These are phyloP conservation scores for Cytospora schulzeri DNA, from an alignment of 2,329 filamentous ascomycete genomes.

Conservation along the genomic window DNA sequence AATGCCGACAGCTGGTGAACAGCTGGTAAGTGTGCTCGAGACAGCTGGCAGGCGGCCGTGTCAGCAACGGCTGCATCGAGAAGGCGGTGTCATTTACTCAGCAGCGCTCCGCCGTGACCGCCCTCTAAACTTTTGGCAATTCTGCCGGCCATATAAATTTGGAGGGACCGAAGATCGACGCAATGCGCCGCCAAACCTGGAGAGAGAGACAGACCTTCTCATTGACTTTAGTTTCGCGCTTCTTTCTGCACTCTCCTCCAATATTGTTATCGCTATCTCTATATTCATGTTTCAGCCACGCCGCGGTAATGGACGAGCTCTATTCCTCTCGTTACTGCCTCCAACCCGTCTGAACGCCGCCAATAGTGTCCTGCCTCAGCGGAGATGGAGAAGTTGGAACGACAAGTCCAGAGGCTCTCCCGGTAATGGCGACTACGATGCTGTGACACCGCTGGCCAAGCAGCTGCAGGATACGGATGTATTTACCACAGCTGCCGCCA, in stretches of 20 bases:
- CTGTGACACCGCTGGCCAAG: background rate
- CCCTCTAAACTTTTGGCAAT: background rate
- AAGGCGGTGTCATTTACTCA: background rate
- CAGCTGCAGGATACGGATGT: slow-evolving; percentile 3
- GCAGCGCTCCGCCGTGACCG: background rate
- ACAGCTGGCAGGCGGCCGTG: background rate
- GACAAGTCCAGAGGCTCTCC: rapidly evolving
- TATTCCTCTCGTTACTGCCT: slow-evolving; percentile 10
- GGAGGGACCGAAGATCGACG: background rate
- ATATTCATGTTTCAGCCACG: slow-evolving; percentile 24
- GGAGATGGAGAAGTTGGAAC: background rate
- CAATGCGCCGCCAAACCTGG: background rate
- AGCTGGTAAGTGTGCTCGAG: too few species aligned
- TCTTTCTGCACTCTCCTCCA: background rate
- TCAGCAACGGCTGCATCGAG: too few species aligned
- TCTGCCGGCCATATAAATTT: background rate
- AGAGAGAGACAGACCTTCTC: too few species aligned
- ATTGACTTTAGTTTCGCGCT: background rate
- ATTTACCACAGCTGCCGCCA: background rate
- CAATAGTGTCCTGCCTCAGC: background rate
- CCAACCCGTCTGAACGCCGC: slow-evolving; percentile 8
- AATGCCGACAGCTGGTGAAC: too few species aligned
- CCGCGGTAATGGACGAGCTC: slow-evolving; percentile 23
- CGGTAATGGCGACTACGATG: background rate
- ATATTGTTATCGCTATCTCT: background rate